These are phyloP conservation scores for Coniella vitis DNA, from an alignment of 2,329 filamentous ascomycete genomes.

Conservation along the genomic window DNA sequence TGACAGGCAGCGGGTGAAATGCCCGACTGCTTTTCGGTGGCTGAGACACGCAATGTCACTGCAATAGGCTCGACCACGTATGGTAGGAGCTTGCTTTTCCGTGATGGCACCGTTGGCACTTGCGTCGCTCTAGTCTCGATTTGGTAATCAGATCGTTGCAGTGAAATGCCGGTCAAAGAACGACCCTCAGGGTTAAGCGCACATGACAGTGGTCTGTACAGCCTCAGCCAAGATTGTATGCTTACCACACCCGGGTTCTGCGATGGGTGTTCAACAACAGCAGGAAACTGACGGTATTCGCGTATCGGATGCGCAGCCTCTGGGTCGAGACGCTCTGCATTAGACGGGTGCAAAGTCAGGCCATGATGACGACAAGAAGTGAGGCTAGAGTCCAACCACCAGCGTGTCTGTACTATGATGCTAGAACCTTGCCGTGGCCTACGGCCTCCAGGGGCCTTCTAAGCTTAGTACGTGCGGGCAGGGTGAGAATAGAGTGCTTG, in stretches of 20 bases:
- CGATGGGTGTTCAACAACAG: too few species aligned
- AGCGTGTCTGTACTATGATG: neutral
- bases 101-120: neutral
- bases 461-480: too few species aligned
- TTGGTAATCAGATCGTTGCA: slow-evolving; percentile 5
- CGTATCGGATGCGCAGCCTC: too few species aligned
- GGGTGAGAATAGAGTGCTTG: too few species aligned
- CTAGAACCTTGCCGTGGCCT: neutral
- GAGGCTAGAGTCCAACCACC: neutral
- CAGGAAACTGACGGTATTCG: too few species aligned
- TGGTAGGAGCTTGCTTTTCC: neutral
- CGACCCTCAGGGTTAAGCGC: neutral
- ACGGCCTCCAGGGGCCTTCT: too few species aligned
- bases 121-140: neutral
- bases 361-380: slow-evolving; percentile 3
- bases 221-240: too few species aligned
- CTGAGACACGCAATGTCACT: slow-evolving; percentile 14
- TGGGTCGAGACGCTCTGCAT: neutral
- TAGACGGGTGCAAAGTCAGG: slow-evolving; percentile 5
- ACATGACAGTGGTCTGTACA: too few species aligned
- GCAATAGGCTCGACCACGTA: slow-evolving; percentile 6
- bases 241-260: too few species aligned
- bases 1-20: neutral
- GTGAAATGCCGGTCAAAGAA: neutral
- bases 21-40: slow-evolving; percentile 2